Evolutionary conservation across 208 protist species (phyloP).

Genomic region (Ichthyophonus hoferi): DNA sequence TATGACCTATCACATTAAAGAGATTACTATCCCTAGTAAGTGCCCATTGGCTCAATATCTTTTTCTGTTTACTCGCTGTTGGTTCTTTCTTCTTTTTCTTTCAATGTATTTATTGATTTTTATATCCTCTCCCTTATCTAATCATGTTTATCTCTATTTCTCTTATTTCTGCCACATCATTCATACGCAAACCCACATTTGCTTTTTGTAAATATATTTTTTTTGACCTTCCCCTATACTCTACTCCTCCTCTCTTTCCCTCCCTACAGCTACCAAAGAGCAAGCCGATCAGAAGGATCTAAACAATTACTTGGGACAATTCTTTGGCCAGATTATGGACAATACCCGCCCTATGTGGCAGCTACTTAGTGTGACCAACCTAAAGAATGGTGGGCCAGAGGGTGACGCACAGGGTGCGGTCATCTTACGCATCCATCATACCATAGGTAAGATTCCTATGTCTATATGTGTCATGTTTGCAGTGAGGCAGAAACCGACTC

Average conservation of each 20-base stretch:
- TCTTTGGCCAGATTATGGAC: neutral
- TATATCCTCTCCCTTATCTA: neutral
- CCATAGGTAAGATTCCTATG: too few species aligned
- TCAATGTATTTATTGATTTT: neutral
- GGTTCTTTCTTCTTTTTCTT: neutral
- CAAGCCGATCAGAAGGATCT: neutral
- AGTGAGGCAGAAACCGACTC: too few species aligned
- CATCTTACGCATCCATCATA: slow-evolving; percentile 10
- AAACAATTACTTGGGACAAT: neutral
- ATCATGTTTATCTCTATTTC: neutral
- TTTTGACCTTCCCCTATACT: neutral
- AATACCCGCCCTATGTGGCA: neutral
- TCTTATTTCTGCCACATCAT: neutral
- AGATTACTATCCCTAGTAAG: slow-evolving; percentile 17
- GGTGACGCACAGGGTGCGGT: neutral
- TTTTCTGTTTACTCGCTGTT: neutral
- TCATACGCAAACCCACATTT: neutral
- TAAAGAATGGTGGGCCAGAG: slow-evolving; percentile 11
- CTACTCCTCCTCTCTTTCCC: neutral
- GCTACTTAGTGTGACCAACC: neutral
- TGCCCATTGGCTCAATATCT: neutral
- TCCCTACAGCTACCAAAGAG: neutral
- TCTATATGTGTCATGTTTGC: too few species aligned
- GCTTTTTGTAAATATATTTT: neutral
- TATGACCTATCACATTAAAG: neutral